Evolutionary conservation across 1,284 basidiomycete genomes (phyloP).

Genomic region (Sporisorium scitamineum): DNA sequence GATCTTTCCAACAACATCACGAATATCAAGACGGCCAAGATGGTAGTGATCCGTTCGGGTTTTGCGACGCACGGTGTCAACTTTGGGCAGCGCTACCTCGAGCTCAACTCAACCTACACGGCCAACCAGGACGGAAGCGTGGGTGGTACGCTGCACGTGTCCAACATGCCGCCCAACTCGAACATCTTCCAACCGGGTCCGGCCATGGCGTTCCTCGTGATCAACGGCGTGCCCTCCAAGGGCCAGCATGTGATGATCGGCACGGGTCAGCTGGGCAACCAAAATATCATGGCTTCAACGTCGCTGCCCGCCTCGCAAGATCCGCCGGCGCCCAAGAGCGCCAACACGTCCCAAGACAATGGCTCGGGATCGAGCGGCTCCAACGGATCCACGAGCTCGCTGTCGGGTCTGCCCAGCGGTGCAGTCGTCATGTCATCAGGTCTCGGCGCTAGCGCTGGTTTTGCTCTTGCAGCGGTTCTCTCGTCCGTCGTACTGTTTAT

Average conservation of each 20-base stretch:
- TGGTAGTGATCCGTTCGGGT: slow-evolving; percentile 72
- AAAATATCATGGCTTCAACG: slow-evolving; percentile 25
- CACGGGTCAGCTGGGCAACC: slow-evolving; percentile 46
- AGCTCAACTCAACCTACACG: slow-evolving; percentile 80
- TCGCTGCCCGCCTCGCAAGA: slow-evolving; percentile 40
- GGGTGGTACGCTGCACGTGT: slow-evolving; percentile 78
- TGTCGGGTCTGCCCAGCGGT: slow-evolving; percentile 9
- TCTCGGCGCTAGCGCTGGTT: background rate
- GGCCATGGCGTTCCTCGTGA: slow-evolving; percentile 79
- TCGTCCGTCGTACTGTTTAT: slow-evolving; percentile 6
- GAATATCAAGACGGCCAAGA: slow-evolving; percentile 76
- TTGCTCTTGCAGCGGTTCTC: slow-evolving; percentile 8
- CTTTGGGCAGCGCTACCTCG: slow-evolving; percentile 70
- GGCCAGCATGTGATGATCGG: slow-evolving; percentile 73
- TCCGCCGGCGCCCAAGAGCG: slow-evolving; percentile 28
- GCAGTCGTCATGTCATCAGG: slow-evolving; percentile 1
- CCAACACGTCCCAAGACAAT: background rate
- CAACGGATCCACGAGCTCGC: background rate
- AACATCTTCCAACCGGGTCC: slow-evolving; percentile 81
- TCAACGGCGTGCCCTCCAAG: slow-evolving; percentile 77
- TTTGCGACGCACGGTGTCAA: slow-evolving; percentile 66
- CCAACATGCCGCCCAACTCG: slow-evolving; percentile 68
- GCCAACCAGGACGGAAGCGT: slow-evolving; percentile 81
- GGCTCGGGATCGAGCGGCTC: slow-evolving; percentile 9
- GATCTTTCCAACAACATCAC: slow-evolving; percentile 62